Evolutionary conservation across 2,329 filamentous ascomycete species (phyloP).

Genomic region (Ceratocystis ficicola): DNA sequence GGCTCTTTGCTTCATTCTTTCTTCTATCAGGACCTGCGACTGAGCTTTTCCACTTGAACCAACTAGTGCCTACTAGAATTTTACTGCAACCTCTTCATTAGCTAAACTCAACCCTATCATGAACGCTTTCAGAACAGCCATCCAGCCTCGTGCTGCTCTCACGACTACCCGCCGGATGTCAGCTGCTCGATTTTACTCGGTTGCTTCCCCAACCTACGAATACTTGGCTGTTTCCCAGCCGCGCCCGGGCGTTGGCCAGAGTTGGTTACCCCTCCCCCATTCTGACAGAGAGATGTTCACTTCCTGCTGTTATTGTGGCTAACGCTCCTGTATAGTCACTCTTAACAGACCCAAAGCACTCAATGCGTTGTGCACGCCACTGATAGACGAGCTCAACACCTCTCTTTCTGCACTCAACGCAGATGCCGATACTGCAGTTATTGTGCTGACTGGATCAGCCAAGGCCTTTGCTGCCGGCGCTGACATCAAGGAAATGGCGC

Average conservation of each 20-base stretch:
- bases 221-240: conserved; percentile 72
- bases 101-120: neutral
- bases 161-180: neutral
- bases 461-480: conserved; percentile 91
- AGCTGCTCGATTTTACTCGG: conserved; percentile 10
- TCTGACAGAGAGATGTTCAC: neutral
- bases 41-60: too few relatives aligned
- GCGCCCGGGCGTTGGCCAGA: conserved; percentile 78
- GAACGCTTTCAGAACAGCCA: conserved; percentile 1
- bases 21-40: neutral
- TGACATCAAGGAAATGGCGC: conserved; percentile 98
- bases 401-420: conserved; percentile 60
- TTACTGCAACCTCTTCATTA: neutral
- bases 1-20: neutral
- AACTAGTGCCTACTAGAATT: too few relatives aligned
- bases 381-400: conserved; percentile 80
- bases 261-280: conserved; percentile 38
- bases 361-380: conserved; percentile 82
- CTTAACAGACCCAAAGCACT: conserved; percentile 89
- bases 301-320: conserved; percentile 2
- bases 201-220: conserved; percentile 49
- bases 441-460: conserved; percentile 77
- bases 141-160: neutral
- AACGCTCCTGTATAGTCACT: conserved; percentile 50
- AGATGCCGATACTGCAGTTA: conserved; percentile 57